A percentile compares a stretch with the other conserved stretches of the same genome.
phyloP scores from a whole-genome alignment of 306 rosid genomes.

The Hippophae gyantsensis region DNA sequence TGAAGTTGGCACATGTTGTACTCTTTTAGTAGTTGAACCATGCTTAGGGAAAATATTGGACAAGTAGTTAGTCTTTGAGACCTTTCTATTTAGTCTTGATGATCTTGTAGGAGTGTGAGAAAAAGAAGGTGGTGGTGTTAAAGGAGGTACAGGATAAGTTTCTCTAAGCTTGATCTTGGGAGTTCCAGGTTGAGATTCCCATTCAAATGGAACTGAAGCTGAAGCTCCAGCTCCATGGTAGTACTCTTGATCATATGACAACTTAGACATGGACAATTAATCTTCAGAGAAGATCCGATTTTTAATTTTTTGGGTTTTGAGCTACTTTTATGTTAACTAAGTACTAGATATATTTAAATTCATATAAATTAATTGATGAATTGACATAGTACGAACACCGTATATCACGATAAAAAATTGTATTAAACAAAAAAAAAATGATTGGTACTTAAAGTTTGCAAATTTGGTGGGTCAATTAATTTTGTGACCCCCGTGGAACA shows the following conservation, averaged over 20 bases:
- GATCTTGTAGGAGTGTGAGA: constrained; percentile 21
- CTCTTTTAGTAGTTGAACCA: constrained; percentile 8
- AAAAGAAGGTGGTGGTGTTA: constrained; percentile 74
- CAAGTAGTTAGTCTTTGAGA: constrained; percentile 19
- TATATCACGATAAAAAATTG: no score
- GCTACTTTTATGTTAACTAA: no score
- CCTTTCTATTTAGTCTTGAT: constrained; percentile 16
- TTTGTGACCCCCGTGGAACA: no score
- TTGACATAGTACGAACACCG: no score
- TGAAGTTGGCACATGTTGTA: background rate
- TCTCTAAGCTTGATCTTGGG: constrained; percentile 52
- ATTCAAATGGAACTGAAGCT: constrained; percentile 37
- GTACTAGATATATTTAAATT: no score
- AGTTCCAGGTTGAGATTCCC: constrained; percentile 95
- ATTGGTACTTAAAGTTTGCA: no score
- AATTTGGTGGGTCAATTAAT: no score
- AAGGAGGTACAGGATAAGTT: constrained; percentile 44
- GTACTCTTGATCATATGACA: constrained; percentile 7
- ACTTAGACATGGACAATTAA: constrained; percentile 1
- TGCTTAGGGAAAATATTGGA: constrained; percentile 35
- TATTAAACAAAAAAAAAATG: no score
- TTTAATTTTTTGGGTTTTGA: no score
- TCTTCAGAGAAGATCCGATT: no score
- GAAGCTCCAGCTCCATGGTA: constrained; percentile 24
- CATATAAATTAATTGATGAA: no score